A percentile compares a stretch with the other conserved stretches of the same genome.
These are phyloP conservation scores for Globisporangium viniferum DNA, from an alignment of 352 stramenopile genomes.

Conservation along the genomic window DNA sequence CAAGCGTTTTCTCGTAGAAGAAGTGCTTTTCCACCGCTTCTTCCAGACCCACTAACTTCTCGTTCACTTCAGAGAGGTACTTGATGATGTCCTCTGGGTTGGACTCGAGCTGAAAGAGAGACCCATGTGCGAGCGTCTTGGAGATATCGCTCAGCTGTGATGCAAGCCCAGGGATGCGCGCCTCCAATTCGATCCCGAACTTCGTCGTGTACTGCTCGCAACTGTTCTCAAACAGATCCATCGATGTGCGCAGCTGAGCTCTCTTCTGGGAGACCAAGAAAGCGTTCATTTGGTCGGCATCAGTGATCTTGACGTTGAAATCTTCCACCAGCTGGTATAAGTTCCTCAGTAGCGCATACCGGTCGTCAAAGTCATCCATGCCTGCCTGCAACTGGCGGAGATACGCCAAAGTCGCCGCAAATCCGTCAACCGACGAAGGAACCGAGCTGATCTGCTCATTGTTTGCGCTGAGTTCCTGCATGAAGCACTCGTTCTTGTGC, in stretches of 20 bases:
- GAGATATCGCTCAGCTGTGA: slow-evolving; percentile 29
- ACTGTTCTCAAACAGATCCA: slow-evolving; percentile 69
- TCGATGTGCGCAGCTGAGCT: slow-evolving; percentile 70
- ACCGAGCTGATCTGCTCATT: slow-evolving; percentile 76
- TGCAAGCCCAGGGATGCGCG: slow-evolving; percentile 41
- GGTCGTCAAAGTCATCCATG: slow-evolving; percentile 50
- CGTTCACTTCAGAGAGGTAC: slow-evolving; percentile 38
- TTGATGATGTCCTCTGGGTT: slow-evolving; percentile 42
- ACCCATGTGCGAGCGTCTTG: slow-evolving; percentile 28
- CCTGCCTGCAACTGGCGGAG: slow-evolving; percentile 47
- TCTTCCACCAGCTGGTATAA: slow-evolving; percentile 70
- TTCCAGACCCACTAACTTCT: slow-evolving; percentile 32
- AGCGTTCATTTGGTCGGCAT: slow-evolving; percentile 69
- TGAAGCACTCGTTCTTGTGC: slow-evolving; percentile 54
- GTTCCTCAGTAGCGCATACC: slow-evolving; percentile 48
- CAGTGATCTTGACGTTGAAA: slow-evolving; percentile 59
- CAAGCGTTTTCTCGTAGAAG: slow-evolving; percentile 54
- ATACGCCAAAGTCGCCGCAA: slow-evolving; percentile 54
- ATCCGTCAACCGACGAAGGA: slow-evolving; percentile 67
- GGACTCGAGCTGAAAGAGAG: slow-evolving; percentile 51
- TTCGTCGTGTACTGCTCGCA: slow-evolving; percentile 74
- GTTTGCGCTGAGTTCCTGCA: slow-evolving; percentile 44
- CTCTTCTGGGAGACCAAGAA: slow-evolving; percentile 74
- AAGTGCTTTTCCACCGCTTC: slow-evolving; percentile 37
- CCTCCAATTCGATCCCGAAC: slow-evolving; percentile 70